These are phyloP conservation scores for Leptosphaerulina australis DNA, from an alignment of 2,329 filamentous ascomycete species.

Conservation along the genomic window DNA sequence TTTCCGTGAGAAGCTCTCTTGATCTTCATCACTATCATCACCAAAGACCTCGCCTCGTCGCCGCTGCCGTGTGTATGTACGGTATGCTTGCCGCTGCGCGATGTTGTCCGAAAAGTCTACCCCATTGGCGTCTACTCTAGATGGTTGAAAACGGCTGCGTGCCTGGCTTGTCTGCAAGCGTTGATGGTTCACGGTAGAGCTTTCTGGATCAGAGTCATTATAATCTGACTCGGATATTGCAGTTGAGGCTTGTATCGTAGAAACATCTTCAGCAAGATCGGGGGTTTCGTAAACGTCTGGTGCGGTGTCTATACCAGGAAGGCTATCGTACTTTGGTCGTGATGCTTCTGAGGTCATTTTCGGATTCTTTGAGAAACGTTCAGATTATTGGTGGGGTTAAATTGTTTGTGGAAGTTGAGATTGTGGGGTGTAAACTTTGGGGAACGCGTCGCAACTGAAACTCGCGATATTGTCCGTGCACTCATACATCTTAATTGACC, in stretches of 20 bases:
- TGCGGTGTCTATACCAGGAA: slow-evolving; percentile 69
- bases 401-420: slow-evolving; percentile 6
- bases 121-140: slow-evolving; percentile 74
- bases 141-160: slow-evolving; percentile 76
- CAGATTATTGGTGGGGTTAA: no score
- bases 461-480: slow-evolving; percentile 27
- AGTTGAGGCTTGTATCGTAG: slow-evolving; percentile 68
- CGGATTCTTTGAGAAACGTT: not conserved
- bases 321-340: slow-evolving; percentile 57
- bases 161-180: slow-evolving; percentile 79
- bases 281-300: slow-evolving; percentile 98
- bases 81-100: slow-evolving; percentile 79
- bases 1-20: slow-evolving; percentile 75
- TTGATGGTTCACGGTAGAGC: slow-evolving; percentile 70
- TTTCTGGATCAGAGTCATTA: slow-evolving; percentile 57
- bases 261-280: slow-evolving; percentile 87
- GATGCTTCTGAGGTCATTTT: slow-evolving; percentile 40
- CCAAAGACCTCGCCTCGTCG: slow-evolving; percentile 68
- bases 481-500: not conserved
- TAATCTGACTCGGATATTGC: slow-evolving; percentile 56
- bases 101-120: slow-evolving; percentile 92
- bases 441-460: slow-evolving; percentile 27
- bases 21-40: slow-evolving; percentile 71
- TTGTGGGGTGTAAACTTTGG: slow-evolving; percentile 15
- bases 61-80: slow-evolving; percentile 70